Evolutionary conservation across 78 protist species (phyloP).

Genomic region (Tieghemostelium lacteum): DNA sequence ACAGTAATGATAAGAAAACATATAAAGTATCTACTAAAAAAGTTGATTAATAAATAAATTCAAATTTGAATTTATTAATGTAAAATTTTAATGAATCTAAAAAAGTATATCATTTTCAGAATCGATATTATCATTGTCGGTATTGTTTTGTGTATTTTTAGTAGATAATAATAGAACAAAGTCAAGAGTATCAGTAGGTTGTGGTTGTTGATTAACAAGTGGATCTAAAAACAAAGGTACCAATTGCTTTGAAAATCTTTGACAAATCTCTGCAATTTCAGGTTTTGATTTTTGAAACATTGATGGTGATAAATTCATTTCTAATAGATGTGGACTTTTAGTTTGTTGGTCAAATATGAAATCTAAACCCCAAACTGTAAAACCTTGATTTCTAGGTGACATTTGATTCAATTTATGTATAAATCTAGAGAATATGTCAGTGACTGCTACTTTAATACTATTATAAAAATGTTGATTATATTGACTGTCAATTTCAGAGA

Average conservation of each 20-base stretch:
- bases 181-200: not conserved
- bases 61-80: not conserved
- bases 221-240: slow-evolving; percentile 9
- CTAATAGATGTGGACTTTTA: slow-evolving; percentile 16
- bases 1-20: too few relatives aligned
- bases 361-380: slow-evolving; percentile 46
- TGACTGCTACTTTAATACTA: not conserved
- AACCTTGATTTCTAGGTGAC: not conserved
- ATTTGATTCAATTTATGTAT: not conserved
- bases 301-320: slow-evolving; percentile 58
- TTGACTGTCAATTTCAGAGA: slow-evolving; percentile 17
- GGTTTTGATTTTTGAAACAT: slow-evolving; percentile 10
- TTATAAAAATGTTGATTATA: not conserved
- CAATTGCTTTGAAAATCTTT: not conserved
- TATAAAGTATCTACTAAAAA: not conserved
- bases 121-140: not conserved
- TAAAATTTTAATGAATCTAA: not conserved
- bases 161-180: not conserved
- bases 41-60: not conserved
- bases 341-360: slow-evolving; percentile 25
- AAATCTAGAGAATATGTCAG: not conserved
- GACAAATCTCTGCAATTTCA: not conserved
- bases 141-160: not conserved
- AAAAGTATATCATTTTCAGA: not conserved
- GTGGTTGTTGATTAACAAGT: not conserved